These are phyloP conservation scores for Bryoglossum gracile DNA, from an alignment of 495 filamentous ascomycete species.

Conservation along the genomic window DNA sequence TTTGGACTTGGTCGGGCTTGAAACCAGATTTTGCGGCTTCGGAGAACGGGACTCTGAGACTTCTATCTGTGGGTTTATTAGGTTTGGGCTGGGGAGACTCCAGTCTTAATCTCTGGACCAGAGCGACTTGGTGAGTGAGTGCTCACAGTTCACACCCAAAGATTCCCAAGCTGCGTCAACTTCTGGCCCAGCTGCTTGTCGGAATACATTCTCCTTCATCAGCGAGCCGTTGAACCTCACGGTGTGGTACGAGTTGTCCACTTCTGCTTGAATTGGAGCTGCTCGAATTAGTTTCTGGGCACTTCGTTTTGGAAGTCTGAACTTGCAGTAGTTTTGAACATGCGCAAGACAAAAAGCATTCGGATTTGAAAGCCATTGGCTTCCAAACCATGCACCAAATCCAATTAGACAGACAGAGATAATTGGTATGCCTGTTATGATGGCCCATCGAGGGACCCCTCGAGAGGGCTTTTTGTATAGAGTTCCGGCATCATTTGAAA, in stretches of 20 bases:
- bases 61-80: conserved; percentile 3
- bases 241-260: conserved; percentile 14
- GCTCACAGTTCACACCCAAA: conserved; percentile 44
- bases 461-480: background rate
- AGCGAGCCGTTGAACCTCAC: conserved; percentile 40
- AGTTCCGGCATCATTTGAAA: background rate
- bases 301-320: background rate
- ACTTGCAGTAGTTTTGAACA: conserved; percentile 21
- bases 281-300: background rate
- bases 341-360: conserved; percentile 13
- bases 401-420: conserved; percentile 6
- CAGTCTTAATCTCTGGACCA: no score
- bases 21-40: conserved; percentile 38
- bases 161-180: conserved; percentile 53
- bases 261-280: conserved; percentile 22
- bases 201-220: conserved; percentile 45
- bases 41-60: conserved; percentile 33
- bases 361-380: background rate
- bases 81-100: background rate
- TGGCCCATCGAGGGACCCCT: background rate
- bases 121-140: background rate
- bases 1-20: conserved; percentile 40
- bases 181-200: conserved; percentile 41
- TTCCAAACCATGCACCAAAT: conserved; percentile 18
- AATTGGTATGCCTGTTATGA: conserved; percentile 1